Base-by-base conservation (phyloP, 2,329 filamentous ascomycete genomes). In the Fusarium keratoplasticum region DNA sequence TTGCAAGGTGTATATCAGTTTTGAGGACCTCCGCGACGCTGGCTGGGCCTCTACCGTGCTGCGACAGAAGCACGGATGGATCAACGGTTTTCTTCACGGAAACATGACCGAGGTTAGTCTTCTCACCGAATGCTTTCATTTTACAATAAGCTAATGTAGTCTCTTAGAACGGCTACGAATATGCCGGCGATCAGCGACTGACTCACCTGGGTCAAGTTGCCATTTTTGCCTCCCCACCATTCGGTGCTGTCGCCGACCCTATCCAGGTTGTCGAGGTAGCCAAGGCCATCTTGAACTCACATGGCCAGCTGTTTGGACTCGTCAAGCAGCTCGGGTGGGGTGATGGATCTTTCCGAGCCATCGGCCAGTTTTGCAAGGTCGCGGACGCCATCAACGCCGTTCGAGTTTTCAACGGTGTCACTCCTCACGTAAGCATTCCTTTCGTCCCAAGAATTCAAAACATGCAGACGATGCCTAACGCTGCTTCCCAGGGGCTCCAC, bases 1-100 rank as follows among this genome's bases (percentile, higher is more conserved):
- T 52, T 84, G 85, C 5, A 86, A 83, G 58, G 84, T 90, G 33
- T 88, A 87, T 66, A 81, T 91, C 27, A 87, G 86, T 6, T 91
- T 93, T 74, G 82, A 85, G 8, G 91, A 93, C 75, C 87, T 92
- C 59, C 86, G 89, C 59, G 90, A 92, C 79, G 86, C 91, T 8
- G 87, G 85, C 61, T 83, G 85, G 35, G 85, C 88, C 9, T 83
- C 86, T 65, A 82, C 86, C 14, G 87, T 86, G 60, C 79, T 88
- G 31, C 81, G 83, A 2, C 74, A 86, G 20, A 81, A 84, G 13
- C 82, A 83, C 36, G 47, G 10, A 10, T 91, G 89, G 88, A 78
- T 80, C 55, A 70, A 79, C 1, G 67, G 70, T 5, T 84, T 81
- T 27, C 61, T 76, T 22, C 70, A 71, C 18, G 61, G 69, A 11